A percentile compares a stretch with the other conserved stretches of the same genome.
phyloP scores from a whole-genome alignment of 2,329 filamentous ascomycete genomes.

The Colletotrichum sp. region DNA sequence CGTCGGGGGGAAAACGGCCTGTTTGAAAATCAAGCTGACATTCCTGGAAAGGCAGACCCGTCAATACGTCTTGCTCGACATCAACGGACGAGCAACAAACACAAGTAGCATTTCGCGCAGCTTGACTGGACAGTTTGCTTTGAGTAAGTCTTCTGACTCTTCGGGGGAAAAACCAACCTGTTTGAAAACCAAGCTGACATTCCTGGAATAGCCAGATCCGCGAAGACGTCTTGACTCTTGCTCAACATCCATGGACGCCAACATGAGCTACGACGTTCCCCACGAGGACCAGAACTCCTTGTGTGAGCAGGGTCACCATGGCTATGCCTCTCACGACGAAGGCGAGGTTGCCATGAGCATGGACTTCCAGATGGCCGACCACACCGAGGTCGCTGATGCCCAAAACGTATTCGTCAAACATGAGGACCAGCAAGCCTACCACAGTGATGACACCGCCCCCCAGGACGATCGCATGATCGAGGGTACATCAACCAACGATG shows the following conservation, averaged over 20 bases:
- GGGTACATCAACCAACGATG: rapidly evolving
- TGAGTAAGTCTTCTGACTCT: not conserved
- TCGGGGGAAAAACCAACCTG: not conserved
- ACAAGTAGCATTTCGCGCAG: not conserved
- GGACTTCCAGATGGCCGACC: not conserved
- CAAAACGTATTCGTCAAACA: not conserved
- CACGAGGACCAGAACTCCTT: not conserved
- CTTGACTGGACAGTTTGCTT: not conserved
- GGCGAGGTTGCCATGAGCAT: not conserved
- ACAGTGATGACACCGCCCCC: rapidly evolving
- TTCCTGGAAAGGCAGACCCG: not conserved
- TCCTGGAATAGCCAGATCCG: not conserved
- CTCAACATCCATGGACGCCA: not conserved
- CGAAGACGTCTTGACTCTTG: not conserved
- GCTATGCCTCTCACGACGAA: not conserved
- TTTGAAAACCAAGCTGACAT: not conserved
- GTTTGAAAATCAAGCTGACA: not conserved
- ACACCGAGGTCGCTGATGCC: not conserved
- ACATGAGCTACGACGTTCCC: not conserved
- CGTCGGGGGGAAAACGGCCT: not conserved
- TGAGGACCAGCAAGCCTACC: not conserved
- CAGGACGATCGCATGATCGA: not conserved
- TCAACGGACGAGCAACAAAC: not conserved
- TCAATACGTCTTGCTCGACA: not conserved
- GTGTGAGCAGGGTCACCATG: not conserved